A percentile compares a stretch with the other conserved stretches of the same genome.
Evolutionary conservation across 1,139 yeast species (phyloP).

Genomic region (Lodderomyces parapsilosis): DNA sequence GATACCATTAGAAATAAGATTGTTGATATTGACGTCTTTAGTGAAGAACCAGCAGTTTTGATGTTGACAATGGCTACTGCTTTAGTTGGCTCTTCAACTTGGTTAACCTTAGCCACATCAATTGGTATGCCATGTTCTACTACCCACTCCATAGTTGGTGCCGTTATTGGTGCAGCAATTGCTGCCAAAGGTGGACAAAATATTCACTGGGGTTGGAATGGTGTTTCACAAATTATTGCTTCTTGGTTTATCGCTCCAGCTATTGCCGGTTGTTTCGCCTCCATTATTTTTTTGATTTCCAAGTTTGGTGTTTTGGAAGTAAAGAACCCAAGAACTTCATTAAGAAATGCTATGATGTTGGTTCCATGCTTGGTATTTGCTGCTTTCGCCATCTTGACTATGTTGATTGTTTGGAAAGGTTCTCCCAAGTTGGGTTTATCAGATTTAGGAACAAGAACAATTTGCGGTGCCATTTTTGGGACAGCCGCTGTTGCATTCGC

Average conservation of each 20-base stretch:
- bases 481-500: slow-evolving; percentile 57
- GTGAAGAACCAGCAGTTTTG: slow-evolving; percentile 61
- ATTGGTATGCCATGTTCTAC: slow-evolving; percentile 78
- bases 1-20: slow-evolving; percentile 67
- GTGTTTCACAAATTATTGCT: slow-evolving; percentile 71
- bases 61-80: slow-evolving; percentile 80
- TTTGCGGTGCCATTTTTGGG: slow-evolving; percentile 58
- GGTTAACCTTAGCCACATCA: slow-evolving; percentile 68
- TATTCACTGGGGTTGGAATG: slow-evolving; percentile 75
- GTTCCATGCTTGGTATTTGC: slow-evolving; percentile 63
- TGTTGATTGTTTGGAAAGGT: slow-evolving; percentile 68
- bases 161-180: slow-evolving; percentile 70
- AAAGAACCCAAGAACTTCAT: slow-evolving; percentile 39
- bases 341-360: slow-evolving; percentile 54
- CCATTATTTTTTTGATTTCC: slow-evolving; percentile 56
- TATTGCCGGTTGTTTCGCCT: slow-evolving; percentile 64
- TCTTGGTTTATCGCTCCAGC: slow-evolving; percentile 84
- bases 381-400: slow-evolving; percentile 63
- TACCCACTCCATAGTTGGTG: slow-evolving; percentile 79
- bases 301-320: slow-evolving; percentile 64
- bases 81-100: slow-evolving; percentile 68
- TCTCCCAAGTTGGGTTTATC: slow-evolving; percentile 63
- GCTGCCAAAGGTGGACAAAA: slow-evolving; percentile 63
- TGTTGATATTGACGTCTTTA: slow-evolving; percentile 50
- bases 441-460: slow-evolving; percentile 49